Evolutionary conservation across 2,329 filamentous ascomycete species (phyloP).

Genomic region (Aspergillus caelatus): DNA sequence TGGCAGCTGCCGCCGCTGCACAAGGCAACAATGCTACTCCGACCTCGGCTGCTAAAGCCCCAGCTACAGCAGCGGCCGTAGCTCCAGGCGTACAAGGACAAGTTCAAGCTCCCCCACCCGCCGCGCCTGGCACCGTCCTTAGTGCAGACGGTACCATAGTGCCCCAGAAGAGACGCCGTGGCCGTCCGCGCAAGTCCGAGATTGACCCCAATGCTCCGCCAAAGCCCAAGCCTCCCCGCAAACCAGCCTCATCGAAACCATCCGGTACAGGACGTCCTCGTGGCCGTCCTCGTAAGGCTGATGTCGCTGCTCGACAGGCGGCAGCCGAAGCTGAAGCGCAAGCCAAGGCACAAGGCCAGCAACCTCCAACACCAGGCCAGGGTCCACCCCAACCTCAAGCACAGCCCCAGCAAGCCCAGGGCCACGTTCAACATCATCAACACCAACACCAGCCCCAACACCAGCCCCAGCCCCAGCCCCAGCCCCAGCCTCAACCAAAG

Average conservation of each 20-base stretch:
- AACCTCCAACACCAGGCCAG: slow-evolving; percentile 1
- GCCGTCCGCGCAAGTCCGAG: slow-evolving; percentile 29
- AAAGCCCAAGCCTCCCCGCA: slow-evolving; percentile 25
- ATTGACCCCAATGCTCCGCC: slow-evolving; percentile 19
- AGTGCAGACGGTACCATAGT: slow-evolving; percentile 23
- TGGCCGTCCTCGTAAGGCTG: slow-evolving; percentile 37
- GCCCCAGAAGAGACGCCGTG: slow-evolving; percentile 26
- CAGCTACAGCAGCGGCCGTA: neutral
- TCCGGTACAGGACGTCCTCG: slow-evolving; percentile 36
- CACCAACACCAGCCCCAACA: neutral
- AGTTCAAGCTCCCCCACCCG: neutral
- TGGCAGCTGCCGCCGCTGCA: neutral
- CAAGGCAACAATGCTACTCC: neutral
- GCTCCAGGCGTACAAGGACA: neutral
- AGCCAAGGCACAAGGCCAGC: slow-evolving; percentile 8
- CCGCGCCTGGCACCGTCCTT: slow-evolving; percentile 9
- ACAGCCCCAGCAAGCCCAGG: neutral
- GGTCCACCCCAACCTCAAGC: slow-evolving; percentile 11
- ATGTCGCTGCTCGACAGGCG: slow-evolving; percentile 32
- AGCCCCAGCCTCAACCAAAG: slow-evolving; percentile 10
- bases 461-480: neutral
- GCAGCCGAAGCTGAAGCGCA: slow-evolving; percentile 13
- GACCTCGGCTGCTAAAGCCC: neutral
- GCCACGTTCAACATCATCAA: neutral
- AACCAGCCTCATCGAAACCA: slow-evolving; percentile 22